These are phyloP conservation scores for Galium porrigens DNA, from an alignment of 305 asterid species.

Conservation along the genomic window DNA sequence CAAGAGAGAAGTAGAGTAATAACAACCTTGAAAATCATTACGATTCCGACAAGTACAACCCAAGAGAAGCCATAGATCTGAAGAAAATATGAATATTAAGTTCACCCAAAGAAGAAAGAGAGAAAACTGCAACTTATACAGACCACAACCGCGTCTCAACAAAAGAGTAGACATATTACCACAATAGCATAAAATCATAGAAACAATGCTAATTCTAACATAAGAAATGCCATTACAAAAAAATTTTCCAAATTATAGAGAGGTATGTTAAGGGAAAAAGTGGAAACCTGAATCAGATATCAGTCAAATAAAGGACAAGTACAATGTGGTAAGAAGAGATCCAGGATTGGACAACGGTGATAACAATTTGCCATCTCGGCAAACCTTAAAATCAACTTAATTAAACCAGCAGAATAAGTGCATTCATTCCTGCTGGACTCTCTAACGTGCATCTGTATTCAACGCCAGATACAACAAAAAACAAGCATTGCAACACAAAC, in stretches of 20 bases:
- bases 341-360: background rate
- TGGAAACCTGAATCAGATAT: background rate
- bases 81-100: slow-evolving; percentile 1
- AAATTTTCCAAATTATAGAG: background rate
- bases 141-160: background rate
- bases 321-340: background rate
- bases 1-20: slow-evolving; percentile 11
- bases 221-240: background rate
- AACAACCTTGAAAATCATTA: slow-evolving; percentile 67
- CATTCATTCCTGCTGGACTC: background rate
- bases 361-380: background rate
- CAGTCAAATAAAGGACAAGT: slow-evolving; percentile 3
- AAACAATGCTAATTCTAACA: background rate
- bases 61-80: slow-evolving; percentile 93
- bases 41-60: slow-evolving; percentile 71
- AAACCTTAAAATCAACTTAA: background rate
- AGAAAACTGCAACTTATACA: background rate
- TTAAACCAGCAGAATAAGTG: background rate
- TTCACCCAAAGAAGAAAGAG: background rate
- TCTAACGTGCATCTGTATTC: background rate
- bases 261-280: background rate
- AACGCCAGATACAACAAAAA: background rate
- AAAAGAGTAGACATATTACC: background rate
- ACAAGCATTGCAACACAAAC: background rate
- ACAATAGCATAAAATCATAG: background rate